Base-by-base conservation (phyloP, 2,329 filamentous ascomycete species). In the Phoma sp. region DNA sequence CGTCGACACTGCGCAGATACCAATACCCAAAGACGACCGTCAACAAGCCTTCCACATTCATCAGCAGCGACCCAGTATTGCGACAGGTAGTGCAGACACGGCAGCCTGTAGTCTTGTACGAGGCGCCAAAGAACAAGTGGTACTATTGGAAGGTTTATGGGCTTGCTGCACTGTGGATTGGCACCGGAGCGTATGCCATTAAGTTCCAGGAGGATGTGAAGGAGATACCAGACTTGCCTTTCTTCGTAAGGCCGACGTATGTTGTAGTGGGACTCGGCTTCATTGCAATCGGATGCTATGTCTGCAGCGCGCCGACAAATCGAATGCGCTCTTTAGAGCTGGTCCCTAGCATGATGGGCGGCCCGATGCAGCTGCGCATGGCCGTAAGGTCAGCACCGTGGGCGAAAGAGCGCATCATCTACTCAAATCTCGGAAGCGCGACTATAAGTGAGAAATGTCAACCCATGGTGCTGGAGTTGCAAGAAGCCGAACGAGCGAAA, bases 91-190 rank as follows among this genome's bases (percentile, higher is more conserved):
- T 62, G 5, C 58, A 68, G 45, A 69, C 67, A 27, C 57, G 64
- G n/a, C 60, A 67, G 44, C 70, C 72, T 4, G 64, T 73, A 11
- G 55, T 72, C 1, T 53, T 75, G n/a, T 75, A 74, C 61, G 57
- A 67, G 43, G 70, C 66, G 14, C 70, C 70, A 1, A 55, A 57
- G 25, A 65, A 56, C 32, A 58, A 52, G 42, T 67, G 63, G 57
- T 72, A 70, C 44, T 66, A 67, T 14, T 30, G 59, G 10, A 66
- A 63, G 39, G 66, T 69, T 1, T 75, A 73, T 22, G 67, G 62
- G 2, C 55, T 63, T 30, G 70, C 64, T 9, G 64, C 47, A 18
- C 33, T 62, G 7, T 62, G 64, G 57, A 60, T 70, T 37, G 68
- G 60, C n/a, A 61, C 61, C 5, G 70, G 68, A 2, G 59, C 68